Evolutionary conservation across 2,329 filamentous ascomycete species (phyloP).

Genomic region (Epichloe elymi): DNA sequence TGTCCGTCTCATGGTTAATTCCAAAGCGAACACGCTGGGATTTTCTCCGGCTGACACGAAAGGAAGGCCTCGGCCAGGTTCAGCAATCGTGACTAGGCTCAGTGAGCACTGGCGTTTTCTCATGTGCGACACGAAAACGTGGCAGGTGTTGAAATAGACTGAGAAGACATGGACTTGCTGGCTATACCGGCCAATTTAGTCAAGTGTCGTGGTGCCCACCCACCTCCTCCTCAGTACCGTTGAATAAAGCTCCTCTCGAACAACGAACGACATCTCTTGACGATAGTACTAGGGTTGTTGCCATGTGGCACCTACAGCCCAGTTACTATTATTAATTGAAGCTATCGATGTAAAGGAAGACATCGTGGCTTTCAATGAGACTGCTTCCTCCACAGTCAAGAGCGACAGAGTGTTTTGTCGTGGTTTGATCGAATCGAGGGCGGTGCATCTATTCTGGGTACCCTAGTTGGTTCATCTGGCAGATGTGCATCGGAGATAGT

Average conservation of each 20-base stretch:
- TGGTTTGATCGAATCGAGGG: neutral
- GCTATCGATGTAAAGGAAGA: neutral
- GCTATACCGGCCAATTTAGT: too few relatives aligned
- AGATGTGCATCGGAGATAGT: neutral
- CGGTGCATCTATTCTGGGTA: neutral
- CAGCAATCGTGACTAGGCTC: neutral
- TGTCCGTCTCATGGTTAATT: neutral
- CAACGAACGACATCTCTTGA: neutral
- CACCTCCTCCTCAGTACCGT: neutral
- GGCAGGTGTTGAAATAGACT: too few relatives aligned
- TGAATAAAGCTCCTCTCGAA: neutral
- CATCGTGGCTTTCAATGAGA: neutral
- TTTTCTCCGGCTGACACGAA: neutral
- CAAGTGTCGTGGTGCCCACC: neutral
- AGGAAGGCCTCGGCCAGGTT: neutral
- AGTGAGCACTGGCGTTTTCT: neutral
- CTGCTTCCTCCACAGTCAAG: neutral
- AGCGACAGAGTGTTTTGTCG: neutral
- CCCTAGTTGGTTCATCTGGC: neutral
- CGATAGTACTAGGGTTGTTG: conserved; percentile 1
- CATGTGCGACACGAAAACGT: neutral
- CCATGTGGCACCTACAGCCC: neutral
- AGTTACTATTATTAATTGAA: neutral
- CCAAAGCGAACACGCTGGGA: neutral
- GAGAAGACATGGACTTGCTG: too few relatives aligned